Conservation (phyloP, 306 rosid genomes). For the Nissolia schottii region DNA sequence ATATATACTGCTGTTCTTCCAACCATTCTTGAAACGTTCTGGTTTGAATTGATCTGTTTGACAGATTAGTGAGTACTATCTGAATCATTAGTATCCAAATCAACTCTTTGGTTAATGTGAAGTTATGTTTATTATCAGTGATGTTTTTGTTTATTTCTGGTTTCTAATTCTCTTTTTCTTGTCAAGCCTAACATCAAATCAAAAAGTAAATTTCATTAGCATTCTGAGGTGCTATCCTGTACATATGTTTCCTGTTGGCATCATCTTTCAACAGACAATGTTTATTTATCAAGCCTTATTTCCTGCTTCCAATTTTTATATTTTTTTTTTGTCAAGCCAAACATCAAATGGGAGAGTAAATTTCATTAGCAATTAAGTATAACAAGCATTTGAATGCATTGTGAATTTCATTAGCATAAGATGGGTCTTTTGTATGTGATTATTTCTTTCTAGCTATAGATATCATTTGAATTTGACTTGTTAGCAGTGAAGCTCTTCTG, state of each 20-base stretch:
- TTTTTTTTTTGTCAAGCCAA: no score
- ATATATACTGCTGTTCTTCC: constrained; percentile 9
- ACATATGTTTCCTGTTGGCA: background rate
- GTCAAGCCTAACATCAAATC: background rate
- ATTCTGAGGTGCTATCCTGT: background rate
- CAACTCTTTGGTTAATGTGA: background rate
- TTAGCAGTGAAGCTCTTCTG: background rate
- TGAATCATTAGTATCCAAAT: background rate
- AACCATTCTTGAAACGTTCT: background rate
- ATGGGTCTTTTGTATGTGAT: background rate
- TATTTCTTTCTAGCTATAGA: background rate
- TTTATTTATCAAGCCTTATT: no score
- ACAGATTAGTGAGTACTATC: background rate
- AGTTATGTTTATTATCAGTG: background rate
- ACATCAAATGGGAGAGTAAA: no score
- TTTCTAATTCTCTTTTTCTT: background rate
- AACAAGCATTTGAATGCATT: no score
- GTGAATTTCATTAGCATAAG: no score
- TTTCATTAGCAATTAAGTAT: background rate
- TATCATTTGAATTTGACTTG: background rate
- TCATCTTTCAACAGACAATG: background rate
- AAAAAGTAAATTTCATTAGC: background rate
- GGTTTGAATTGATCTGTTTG: constrained; percentile 6
- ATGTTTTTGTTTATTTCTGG: background rate
- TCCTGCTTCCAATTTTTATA: no score